phyloP scores from a whole-genome alignment of 768 basidiomycete genomes.

The Lactarius pseudohatsudake region DNA sequence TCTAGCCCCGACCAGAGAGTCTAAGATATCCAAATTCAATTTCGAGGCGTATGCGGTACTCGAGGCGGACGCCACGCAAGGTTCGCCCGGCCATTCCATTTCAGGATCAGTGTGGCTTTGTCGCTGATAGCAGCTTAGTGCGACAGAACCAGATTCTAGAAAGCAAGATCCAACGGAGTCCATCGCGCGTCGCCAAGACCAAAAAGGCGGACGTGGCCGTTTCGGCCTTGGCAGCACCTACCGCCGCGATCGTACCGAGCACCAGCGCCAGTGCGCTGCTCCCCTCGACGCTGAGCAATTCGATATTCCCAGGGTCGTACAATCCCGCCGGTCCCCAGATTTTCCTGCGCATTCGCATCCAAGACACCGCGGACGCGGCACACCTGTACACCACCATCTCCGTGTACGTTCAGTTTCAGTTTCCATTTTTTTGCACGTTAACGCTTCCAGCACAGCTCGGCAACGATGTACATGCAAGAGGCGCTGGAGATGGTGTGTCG shows the following conservation, averaged over 20 bases:
- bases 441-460: constrained; percentile 48
- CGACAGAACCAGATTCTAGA: constrained; percentile 81
- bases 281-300: constrained; percentile 37
- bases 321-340: constrained; percentile 80
- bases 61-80: constrained; percentile 68
- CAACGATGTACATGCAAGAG: constrained; percentile 97
- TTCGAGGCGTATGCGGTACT: constrained; percentile 88
- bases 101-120: not conserved
- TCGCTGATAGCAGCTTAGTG: constrained; percentile 38
- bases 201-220: constrained; percentile 54
- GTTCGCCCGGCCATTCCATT: constrained; percentile 41
- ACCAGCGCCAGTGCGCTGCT: constrained; percentile 33
- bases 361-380: constrained; percentile 76
- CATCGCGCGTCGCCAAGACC: constrained; percentile 64
- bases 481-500: constrained; percentile 83
- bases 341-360: constrained; percentile 79
- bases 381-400: constrained; percentile 89
- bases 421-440: too few relatives aligned
- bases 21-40: constrained; percentile 84
- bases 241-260: constrained; percentile 27
- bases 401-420: constrained; percentile 68
- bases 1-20: constrained; percentile 86
- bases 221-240: constrained; percentile 31
- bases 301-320: constrained; percentile 55
- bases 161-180: constrained; percentile 76